These are phyloP conservation scores for Skeletonema costatum DNA, from an alignment of 108 stramenopile species.

Conservation along the genomic window DNA sequence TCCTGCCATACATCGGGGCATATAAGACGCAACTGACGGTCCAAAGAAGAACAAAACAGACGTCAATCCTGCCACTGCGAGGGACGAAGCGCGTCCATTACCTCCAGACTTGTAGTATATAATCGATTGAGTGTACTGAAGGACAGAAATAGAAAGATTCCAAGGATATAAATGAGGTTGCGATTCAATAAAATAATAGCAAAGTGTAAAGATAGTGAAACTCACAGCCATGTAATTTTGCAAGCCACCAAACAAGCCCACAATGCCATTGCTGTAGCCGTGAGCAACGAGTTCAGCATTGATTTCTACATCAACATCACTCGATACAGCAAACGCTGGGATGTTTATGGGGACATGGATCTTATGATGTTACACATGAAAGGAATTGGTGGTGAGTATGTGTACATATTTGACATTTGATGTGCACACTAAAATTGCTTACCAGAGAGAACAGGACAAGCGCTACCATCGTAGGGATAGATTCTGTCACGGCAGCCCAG, in stretches of 20 bases:
- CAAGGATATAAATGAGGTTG: too few species aligned
- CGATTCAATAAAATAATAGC: too few species aligned
- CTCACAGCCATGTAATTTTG: conserved; percentile 84
- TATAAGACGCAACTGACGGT: conserved; percentile 53
- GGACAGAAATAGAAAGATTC: too few species aligned
- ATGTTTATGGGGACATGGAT: conserved; percentile 65
- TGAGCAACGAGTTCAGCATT: conserved; percentile 82
- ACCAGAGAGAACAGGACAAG: conserved; percentile 73
- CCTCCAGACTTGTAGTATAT: conserved; percentile 81
- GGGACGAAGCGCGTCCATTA: conserved; percentile 44
- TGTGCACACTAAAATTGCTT: conserved; percentile 15
- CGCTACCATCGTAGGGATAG: conserved; percentile 66
- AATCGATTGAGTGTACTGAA: conserved; percentile 40
- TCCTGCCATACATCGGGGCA: conserved; percentile 88
- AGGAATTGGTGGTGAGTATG: not conserved
- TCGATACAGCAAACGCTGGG: conserved; percentile 79
- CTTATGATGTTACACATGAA: not conserved
- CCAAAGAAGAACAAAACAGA: conserved; percentile 72
- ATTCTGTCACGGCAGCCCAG: conserved; percentile 59
- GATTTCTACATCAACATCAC: conserved; percentile 74
- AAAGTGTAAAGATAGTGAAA: not conserved
- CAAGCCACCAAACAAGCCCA: conserved; percentile 66
- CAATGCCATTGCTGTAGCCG: conserved; percentile 70
- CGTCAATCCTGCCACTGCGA: conserved; percentile 50
- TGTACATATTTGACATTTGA: not conserved